phyloP scores from a whole-genome alignment of 2,329 filamentous ascomycete genomes.

The Penicillium sp. region DNA sequence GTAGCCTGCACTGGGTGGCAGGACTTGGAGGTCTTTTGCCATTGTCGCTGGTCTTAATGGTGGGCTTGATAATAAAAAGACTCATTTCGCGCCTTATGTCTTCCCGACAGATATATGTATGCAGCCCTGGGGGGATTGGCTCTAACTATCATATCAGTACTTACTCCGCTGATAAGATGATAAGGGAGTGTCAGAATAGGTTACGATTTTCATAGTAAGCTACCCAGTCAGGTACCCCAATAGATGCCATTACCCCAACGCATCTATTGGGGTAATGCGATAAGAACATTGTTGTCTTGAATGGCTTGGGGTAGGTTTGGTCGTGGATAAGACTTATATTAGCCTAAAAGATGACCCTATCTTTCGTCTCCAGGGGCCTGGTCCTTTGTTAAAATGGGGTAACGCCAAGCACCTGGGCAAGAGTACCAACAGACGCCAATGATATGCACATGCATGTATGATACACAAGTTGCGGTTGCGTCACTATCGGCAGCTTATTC shows the following conservation, averaged over 20 bases:
- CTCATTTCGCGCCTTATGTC: neutral
- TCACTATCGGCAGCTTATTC: neutral
- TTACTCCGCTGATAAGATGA: neutral
- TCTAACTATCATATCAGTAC: neutral
- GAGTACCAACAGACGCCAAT: neutral
- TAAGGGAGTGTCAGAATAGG: neutral
- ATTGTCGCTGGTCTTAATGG: neutral
- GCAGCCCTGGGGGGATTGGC: neutral
- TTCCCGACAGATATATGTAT: neutral
- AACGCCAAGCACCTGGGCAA: neutral
- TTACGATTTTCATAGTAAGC: neutral
- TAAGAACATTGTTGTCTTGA: neutral
- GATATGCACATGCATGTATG: neutral
- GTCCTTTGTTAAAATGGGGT: neutral
- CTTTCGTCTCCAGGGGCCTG: neutral
- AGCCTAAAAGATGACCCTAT: neutral
- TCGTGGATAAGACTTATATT: neutral
- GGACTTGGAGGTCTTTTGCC: slow-evolving; percentile 18
- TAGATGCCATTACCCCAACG: too few species aligned
- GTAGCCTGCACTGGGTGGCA: slow-evolving; percentile 47
- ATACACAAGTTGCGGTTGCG: neutral
- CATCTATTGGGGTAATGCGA: neutral
- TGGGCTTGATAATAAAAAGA: neutral
- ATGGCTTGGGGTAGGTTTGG: neutral
- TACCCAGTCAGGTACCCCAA: neutral